Base-by-base conservation (phyloP, 306 rosid species). In the Malus orientalis region DNA sequence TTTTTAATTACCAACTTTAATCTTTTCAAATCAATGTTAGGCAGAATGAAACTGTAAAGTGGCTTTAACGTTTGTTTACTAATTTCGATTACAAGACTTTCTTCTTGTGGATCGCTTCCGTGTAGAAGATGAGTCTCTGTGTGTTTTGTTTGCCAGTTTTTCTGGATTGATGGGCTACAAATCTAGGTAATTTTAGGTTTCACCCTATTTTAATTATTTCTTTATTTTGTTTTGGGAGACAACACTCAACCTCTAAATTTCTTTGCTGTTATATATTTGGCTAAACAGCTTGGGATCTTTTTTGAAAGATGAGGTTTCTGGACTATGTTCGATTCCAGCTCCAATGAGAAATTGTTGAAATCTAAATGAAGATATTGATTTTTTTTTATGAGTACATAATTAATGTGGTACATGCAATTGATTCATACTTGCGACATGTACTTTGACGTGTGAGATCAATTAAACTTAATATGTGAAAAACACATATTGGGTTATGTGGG, bases 191-290 rank as follows among this genome's bases (percentile, higher is more conserved):
- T 65, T 4, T 36, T 8, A 11, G 25, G 22, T 18, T 69, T 83
- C 38, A 42, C 71, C 85, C 23, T 49, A 68, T 47, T 62, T 78
- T 12, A 73, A 36, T 67, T 4, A 7, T 33, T 69, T 67, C 2
- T 59, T n/a, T 81, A 71, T 82, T 47, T 12, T 78, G 80, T 70
- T 71, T 38, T 27, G 68, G 69, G 77, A 71, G 83, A 78, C 84
- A 65, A 40, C 89, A 85, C 89, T 72, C 75, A 54, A 33, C 14
- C 14, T 54, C 10, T 3, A 3, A 69, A 15, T 19, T 67, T n/a
- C 2, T 38, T 71, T 44, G 4, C 69, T 15, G 6, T 32, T 61
- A 4, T n/a, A n/a, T 32, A 42, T 51, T 11, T 23, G 65, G 54
- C 8, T 33, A 10, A 49, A 67, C 40, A 49, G 15, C 62, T 76